These are phyloP conservation scores for Neonectria coccinea DNA, from an alignment of 2,329 filamentous ascomycete genomes.

Conservation along the genomic window DNA sequence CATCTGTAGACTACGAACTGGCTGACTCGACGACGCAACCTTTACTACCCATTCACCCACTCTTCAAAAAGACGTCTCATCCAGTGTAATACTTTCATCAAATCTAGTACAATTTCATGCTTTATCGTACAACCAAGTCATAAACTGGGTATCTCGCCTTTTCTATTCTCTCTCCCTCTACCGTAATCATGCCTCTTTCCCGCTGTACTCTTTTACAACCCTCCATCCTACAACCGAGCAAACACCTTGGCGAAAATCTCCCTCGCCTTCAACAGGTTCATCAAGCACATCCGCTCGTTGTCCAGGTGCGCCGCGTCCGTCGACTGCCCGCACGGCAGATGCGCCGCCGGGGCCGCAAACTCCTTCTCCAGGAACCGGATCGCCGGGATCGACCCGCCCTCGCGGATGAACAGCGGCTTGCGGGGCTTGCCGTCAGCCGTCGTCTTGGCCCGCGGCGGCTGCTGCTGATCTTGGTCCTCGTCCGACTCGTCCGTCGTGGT, in stretches of 20 bases:
- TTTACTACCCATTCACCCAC: too few species aligned
- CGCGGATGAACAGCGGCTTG: constrained; percentile 90
- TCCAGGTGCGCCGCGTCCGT: constrained; percentile 95
- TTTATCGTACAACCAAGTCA: constrained; percentile 7
- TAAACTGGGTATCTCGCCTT: constrained; percentile 1
- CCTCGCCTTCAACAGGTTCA: constrained; percentile 90
- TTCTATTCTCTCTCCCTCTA: neutral
- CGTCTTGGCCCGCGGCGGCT: constrained; percentile 35
- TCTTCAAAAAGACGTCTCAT: neutral
- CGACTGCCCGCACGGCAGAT: constrained; percentile 93
- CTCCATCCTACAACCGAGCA: constrained; percentile 63
- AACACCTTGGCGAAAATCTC: constrained; percentile 94
- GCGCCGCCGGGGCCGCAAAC: constrained; percentile 89
- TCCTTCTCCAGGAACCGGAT: constrained; percentile 96
- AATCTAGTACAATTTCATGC: neutral
- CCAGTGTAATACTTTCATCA: neutral
- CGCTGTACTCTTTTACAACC: neutral
- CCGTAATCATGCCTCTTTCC: neutral
- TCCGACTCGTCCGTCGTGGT: constrained; percentile 24
- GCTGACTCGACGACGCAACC: neutral
- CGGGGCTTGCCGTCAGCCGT: constrained; percentile 50
- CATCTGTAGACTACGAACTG: neutral
- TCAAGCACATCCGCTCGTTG: constrained; percentile 89
- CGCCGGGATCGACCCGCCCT: constrained; percentile 94
- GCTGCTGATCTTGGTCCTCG: constrained; percentile 25